A percentile compares a stretch with the other conserved stretches of the same genome.
Evolutionary conservation across 2,329 filamentous ascomycete species (phyloP).

Genomic region (Fusarium penzigii): DNA sequence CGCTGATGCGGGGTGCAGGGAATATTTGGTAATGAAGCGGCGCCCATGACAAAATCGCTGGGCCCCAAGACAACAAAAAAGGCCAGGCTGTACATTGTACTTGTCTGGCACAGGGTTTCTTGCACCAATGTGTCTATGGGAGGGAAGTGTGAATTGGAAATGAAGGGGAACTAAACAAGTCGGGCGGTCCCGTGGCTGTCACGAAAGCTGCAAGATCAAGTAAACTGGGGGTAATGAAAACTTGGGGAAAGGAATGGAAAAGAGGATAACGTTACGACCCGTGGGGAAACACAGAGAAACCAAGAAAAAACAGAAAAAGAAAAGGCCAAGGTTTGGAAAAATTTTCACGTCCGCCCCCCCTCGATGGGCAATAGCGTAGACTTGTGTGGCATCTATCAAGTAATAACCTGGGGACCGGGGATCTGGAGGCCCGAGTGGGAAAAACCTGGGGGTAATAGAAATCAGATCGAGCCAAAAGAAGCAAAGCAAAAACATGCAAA

Average conservation of each 20-base stretch:
- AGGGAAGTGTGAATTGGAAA: not conserved
- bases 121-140: not conserved
- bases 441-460: conserved; percentile 41
- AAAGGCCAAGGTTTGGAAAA: not conserved
- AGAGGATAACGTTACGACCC: conserved; percentile 14
- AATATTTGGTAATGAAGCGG: conserved; percentile 28
- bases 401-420: conserved; percentile 19
- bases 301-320: not conserved
- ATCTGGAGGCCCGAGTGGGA: conserved; percentile 14
- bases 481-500: too few species aligned
- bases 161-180: conserved; percentile 12
- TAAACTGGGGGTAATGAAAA: conserved; percentile 42
- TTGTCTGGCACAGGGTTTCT: conserved; percentile 8
- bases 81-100: conserved; percentile 13
- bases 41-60: conserved; percentile 28
- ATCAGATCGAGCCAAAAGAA: conserved; percentile 16
- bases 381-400: conserved; percentile 15
- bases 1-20: conserved; percentile 31
- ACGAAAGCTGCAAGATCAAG: conserved; percentile 37
- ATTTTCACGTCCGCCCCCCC: not conserved
- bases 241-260: conserved; percentile 19
- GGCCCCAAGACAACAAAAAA: conserved; percentile 26
- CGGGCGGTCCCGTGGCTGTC: conserved; percentile 28
- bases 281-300: conserved; percentile 12
- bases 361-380: not conserved